These are phyloP conservation scores for Ascochyta fabae DNA, from an alignment of 2,329 filamentous ascomycete genomes.

Conservation along the genomic window DNA sequence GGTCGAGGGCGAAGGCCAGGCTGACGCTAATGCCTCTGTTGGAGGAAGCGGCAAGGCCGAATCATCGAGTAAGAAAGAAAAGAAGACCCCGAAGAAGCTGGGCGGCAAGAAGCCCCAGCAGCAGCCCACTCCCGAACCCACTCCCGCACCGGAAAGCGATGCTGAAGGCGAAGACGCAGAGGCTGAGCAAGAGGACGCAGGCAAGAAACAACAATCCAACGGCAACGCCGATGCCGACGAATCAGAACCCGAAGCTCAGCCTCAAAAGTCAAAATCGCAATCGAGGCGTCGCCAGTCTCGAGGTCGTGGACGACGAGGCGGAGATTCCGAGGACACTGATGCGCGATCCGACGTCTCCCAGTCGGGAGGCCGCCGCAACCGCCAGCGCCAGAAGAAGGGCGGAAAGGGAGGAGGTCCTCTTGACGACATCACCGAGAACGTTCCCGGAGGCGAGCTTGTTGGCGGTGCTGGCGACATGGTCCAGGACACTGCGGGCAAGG, in stretches of 20 bases:
- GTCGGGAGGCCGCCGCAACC: conserved; percentile 62
- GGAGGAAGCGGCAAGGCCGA: conserved; percentile 47
- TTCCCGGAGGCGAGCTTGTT: conserved; percentile 60
- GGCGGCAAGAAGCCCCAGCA: conserved; percentile 54
- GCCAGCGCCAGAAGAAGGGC: conserved; percentile 58
- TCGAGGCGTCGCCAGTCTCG: conserved; percentile 58
- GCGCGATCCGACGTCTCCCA: conserved; percentile 61
- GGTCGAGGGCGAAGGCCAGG: conserved; percentile 46
- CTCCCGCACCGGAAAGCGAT: conserved; percentile 54
- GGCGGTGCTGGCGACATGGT: conserved; percentile 63
- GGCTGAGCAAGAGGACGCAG: conserved; percentile 52
- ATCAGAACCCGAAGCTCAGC: conserved; percentile 54
- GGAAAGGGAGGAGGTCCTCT: conserved; percentile 58
- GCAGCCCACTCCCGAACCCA: conserved; percentile 56
- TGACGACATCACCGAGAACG: conserved; percentile 62
- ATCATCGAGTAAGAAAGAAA: conserved; percentile 55
- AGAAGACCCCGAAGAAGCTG: conserved; percentile 59
- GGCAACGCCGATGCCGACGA: conserved; percentile 51
- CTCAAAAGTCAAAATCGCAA: conserved; percentile 46
- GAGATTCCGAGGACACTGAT: conserved; percentile 61
- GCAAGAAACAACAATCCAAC: conserved; percentile 44
- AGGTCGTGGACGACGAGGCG: conserved; percentile 55
- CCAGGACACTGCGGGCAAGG: conserved; percentile 61
- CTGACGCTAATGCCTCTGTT: conserved; percentile 45
- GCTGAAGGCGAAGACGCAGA: conserved; percentile 46